These are phyloP conservation scores for Hyaloperonospora brassicae DNA, from an alignment of 352 stramenopile genomes.

Conservation along the genomic window DNA sequence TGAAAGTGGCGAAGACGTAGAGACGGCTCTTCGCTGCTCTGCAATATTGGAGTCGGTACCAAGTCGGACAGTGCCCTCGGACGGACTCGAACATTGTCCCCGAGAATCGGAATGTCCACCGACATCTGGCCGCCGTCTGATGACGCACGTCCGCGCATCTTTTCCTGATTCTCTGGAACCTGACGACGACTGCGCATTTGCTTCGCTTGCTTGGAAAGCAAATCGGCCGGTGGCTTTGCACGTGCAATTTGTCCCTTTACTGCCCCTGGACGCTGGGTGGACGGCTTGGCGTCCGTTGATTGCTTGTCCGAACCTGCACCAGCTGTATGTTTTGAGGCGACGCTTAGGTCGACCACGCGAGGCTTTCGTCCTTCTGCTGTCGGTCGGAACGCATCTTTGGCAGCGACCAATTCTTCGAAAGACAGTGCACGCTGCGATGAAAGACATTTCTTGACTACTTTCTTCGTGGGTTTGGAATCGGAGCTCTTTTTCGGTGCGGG, in stretches of 20 bases:
- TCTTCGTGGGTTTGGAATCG: constrained; percentile 1
- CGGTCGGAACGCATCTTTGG: neutral
- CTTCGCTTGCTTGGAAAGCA: constrained; percentile 11
- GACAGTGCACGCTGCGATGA: constrained; percentile 8
- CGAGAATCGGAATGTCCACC: constrained; percentile 4
- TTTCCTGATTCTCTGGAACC: constrained; percentile 10
- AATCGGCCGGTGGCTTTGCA: constrained; percentile 13
- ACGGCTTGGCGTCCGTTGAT: constrained; percentile 1
- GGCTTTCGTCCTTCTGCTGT: constrained; percentile 11
- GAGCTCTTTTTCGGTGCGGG: constrained; percentile 5
- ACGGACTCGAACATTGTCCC: constrained; percentile 8
- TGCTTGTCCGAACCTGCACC: constrained; percentile 9
- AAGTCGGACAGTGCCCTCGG: constrained; percentile 17
- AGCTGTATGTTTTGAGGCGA: constrained; percentile 11
- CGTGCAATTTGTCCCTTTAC: constrained; percentile 4
- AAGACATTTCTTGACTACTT: constrained; percentile 11
- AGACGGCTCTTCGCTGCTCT: constrained; percentile 10
- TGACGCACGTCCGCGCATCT: constrained; percentile 9
- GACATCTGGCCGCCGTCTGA: constrained; percentile 9
- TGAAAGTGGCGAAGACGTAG: constrained; percentile 24
- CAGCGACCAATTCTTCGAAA: constrained; percentile 18
- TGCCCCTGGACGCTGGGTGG: constrained; percentile 2
- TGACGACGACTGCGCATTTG: neutral
- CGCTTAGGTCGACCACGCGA: constrained; percentile 7
- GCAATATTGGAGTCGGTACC: constrained; percentile 1